A percentile compares a stretch with the other conserved stretches of the same genome.
Conservation (phyloP, 805 yeast species). For the Teunomyces lycoperdinae region DNA sequence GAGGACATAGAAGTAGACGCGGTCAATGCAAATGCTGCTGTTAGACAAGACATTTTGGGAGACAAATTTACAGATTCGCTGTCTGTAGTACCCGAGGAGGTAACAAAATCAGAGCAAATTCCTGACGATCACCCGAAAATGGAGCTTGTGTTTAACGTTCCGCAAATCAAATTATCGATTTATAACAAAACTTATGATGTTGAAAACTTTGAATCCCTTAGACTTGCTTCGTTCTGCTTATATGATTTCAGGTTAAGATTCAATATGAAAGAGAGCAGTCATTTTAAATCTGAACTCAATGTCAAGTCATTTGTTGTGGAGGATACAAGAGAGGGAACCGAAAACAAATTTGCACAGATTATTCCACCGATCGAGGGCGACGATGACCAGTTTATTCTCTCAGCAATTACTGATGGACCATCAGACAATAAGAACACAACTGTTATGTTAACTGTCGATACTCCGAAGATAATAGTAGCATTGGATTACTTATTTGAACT, state of each 20-base stretch:
- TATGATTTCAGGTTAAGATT: conserved; percentile 55
- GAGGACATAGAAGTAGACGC: conserved; percentile 64
- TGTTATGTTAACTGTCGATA: conserved; percentile 63
- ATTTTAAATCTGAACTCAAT: conserved; percentile 57
- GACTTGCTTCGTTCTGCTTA: conserved; percentile 43
- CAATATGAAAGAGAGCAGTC: conserved; percentile 50
- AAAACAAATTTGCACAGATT: conserved; percentile 74
- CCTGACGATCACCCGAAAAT: conserved; percentile 31
- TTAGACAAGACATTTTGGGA: conserved; percentile 19
- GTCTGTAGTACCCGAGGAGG: background rate
- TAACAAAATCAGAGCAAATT: background rate
- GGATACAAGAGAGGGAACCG: conserved; percentile 62
- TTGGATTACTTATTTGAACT: conserved; percentile 81
- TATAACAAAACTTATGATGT: conserved; percentile 49
- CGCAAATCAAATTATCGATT: conserved; percentile 59
- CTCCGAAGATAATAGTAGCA: conserved; percentile 78
- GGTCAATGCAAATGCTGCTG: conserved; percentile 54
- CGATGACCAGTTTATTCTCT: conserved; percentile 69
- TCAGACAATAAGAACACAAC: conserved; percentile 41
- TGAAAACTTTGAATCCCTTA: conserved; percentile 31
- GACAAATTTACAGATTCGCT: background rate
- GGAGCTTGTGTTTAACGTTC: conserved; percentile 55
- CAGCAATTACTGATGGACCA: conserved; percentile 43
- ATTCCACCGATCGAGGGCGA: conserved; percentile 67
- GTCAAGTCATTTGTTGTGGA: conserved; percentile 72